A percentile compares a stretch with the other conserved stretches of the same genome.
These are phyloP conservation scores for Monosporascus cannonballus DNA, from an alignment of 2,329 filamentous ascomycete genomes.

Conservation along the genomic window DNA sequence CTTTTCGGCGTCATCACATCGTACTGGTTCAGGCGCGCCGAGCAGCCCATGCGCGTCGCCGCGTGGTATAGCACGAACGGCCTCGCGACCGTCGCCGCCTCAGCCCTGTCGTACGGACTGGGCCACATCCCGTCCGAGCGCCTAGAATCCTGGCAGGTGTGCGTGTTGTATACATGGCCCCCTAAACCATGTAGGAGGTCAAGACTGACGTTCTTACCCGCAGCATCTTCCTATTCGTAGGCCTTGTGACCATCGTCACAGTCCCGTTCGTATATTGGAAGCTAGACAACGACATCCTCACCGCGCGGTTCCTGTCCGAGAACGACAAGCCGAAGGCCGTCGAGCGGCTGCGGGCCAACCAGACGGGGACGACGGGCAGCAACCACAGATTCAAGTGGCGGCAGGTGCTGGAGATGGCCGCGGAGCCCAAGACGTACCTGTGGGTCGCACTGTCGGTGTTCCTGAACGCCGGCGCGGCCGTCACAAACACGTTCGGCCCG, in stretches of 20 bases:
- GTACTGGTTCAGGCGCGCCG: constrained; percentile 56
- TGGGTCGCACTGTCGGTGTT: constrained; percentile 56
- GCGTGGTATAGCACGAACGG: constrained; percentile 59
- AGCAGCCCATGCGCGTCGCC: constrained; percentile 51
- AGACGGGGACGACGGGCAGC: constrained; percentile 58
- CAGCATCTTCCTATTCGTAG: constrained; percentile 55
- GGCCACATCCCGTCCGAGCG: constrained; percentile 45
- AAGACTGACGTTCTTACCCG: not conserved
- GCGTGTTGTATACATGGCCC: constrained; percentile 4
- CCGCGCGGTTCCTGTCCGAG: constrained; percentile 52
- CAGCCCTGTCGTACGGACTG: constrained; percentile 39
- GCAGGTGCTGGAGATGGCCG: constrained; percentile 48
- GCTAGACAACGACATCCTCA: constrained; percentile 53
- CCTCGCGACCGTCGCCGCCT: constrained; percentile 43
- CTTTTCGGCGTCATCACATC: constrained; percentile 52
- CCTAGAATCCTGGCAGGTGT: constrained; percentile 35
- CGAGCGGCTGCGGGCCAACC: constrained; percentile 64
- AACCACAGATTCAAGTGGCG: constrained; percentile 60
- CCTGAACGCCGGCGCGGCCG: constrained; percentile 58
- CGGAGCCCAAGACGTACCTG: constrained; percentile 49
- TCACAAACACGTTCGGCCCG: constrained; percentile 59
- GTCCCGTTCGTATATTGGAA: constrained; percentile 53
- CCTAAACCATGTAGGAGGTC: not conserved
- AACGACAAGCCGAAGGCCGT: constrained; percentile 61
- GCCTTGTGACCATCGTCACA: constrained; percentile 52